These are phyloP conservation scores for Aspergillus spinulosporus DNA, from an alignment of 2,329 filamentous ascomycete species.

Conservation along the genomic window DNA sequence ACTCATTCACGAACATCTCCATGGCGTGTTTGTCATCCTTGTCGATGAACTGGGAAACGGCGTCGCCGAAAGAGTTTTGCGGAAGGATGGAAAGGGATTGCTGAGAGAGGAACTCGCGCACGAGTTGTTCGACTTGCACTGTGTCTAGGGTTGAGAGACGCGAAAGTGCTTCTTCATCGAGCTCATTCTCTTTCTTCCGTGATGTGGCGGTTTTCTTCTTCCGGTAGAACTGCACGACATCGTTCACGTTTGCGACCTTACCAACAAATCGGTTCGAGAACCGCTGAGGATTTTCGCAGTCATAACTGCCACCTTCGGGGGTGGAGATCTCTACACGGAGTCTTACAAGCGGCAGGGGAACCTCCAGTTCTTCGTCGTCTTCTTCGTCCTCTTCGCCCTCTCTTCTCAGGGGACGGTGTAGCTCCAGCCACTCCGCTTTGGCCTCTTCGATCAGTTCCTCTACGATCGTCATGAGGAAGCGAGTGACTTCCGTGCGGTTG, in stretches of 20 bases:
- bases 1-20: conserved; percentile 74
- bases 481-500: conserved; percentile 77
- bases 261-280: conserved; percentile 90
- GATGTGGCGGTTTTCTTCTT: conserved; percentile 68
- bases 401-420: conserved; percentile 54
- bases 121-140: conserved; percentile 84
- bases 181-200: conserved; percentile 55
- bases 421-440: conserved; percentile 73
- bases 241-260: conserved; percentile 90
- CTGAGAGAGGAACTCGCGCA: conserved; percentile 80
- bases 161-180: conserved; percentile 64
- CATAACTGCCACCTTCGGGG: conserved; percentile 79
- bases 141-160: conserved; percentile 66
- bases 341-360: conserved; percentile 79
- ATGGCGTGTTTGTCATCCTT: conserved; percentile 95
- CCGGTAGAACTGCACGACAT: conserved; percentile 88
- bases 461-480: conserved; percentile 73
- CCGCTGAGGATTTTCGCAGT: conserved; percentile 91
- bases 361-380: conserved; percentile 57
- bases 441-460: conserved; percentile 86
- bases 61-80: conserved; percentile 88
- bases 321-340: conserved; percentile 88
- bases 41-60: conserved; percentile 87
- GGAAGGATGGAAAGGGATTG: conserved; percentile 92
- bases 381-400: conserved; percentile 50